Evolutionary conservation across 2,329 filamentous ascomycete genomes (phyloP).

Genomic region (Xylaria sp.): DNA sequence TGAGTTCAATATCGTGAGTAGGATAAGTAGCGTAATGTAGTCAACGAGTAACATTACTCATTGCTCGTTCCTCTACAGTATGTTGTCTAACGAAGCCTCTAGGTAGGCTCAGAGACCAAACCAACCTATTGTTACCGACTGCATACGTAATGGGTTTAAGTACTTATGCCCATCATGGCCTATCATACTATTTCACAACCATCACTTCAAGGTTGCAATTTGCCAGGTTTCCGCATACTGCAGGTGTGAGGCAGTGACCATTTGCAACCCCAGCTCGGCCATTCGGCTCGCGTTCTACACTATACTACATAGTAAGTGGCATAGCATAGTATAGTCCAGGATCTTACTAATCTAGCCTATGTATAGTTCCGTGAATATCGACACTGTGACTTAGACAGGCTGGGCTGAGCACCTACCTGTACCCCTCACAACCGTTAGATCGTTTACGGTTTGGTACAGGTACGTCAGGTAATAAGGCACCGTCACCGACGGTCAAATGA

Average conservation of each 20-base stretch:
- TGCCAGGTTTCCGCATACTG: conserved; percentile 23
- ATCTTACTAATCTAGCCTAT: not conserved
- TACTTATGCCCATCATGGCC: too few species aligned
- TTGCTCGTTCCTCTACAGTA: not conserved
- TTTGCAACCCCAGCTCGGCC: conserved; percentile 11
- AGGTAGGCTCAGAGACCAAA: not conserved
- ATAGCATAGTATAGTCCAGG: too few species aligned
- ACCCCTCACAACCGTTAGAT: conserved; percentile 9
- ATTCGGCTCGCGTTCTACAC: conserved; percentile 17
- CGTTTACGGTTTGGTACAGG: conserved; percentile 4
- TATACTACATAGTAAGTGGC: too few species aligned
- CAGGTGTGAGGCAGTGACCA: conserved; percentile 28
- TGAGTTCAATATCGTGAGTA: too few species aligned
- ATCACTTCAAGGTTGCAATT: conserved; percentile 9
- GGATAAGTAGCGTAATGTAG: too few species aligned
- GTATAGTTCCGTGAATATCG: conserved; percentile 12
- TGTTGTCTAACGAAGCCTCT: not conserved
- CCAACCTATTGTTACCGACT: not conserved
- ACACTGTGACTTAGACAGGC: conserved; percentile 11
- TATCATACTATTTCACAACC: not conserved
- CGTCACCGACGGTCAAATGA: not conserved
- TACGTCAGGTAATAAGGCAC: not conserved
- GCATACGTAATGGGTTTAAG: too few species aligned
- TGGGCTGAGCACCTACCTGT: not conserved
- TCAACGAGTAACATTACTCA: not conserved